Evolutionary conservation across 2,329 filamentous ascomycete species (phyloP).

Genomic region (Erysiphe pulchra): DNA sequence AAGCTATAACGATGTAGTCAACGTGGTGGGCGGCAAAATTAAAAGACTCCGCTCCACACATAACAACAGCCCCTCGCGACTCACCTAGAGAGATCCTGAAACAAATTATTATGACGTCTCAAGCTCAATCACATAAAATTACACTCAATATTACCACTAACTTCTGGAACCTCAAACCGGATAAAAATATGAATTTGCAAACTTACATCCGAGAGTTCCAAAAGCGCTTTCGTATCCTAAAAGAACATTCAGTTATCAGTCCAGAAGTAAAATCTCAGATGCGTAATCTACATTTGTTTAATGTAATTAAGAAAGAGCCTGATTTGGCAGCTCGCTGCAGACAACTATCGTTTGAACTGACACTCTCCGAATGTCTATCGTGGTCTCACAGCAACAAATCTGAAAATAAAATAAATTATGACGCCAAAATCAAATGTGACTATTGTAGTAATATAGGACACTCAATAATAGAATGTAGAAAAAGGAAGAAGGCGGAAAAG

Average conservation of each 20-base stretch:
- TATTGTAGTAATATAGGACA: too few species aligned
- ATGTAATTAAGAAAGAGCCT: background rate
- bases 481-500: too few species aligned
- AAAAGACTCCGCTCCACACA: background rate
- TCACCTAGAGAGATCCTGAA: background rate
- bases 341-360: background rate
- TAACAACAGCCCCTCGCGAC: background rate
- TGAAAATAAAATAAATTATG: too few species aligned
- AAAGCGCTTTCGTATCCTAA: background rate
- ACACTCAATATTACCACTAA: background rate
- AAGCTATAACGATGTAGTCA: background rate
- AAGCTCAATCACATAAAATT: background rate
- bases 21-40: background rate
- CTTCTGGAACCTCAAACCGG: background rate
- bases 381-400: background rate
- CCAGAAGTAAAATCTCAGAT: background rate
- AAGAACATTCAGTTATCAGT: background rate
- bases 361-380: background rate
- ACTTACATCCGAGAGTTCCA: background rate
- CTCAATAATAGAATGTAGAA: too few species aligned
- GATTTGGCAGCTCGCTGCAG: background rate
- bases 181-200: background rate
- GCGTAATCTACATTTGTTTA: background rate
- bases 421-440: too few species aligned
- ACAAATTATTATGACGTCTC: background rate